Evolutionary conservation across 208 protist species (phyloP), one percentile per base, ranked within the genome.

Genomic region (Trypanosoma melophagium): DNA sequence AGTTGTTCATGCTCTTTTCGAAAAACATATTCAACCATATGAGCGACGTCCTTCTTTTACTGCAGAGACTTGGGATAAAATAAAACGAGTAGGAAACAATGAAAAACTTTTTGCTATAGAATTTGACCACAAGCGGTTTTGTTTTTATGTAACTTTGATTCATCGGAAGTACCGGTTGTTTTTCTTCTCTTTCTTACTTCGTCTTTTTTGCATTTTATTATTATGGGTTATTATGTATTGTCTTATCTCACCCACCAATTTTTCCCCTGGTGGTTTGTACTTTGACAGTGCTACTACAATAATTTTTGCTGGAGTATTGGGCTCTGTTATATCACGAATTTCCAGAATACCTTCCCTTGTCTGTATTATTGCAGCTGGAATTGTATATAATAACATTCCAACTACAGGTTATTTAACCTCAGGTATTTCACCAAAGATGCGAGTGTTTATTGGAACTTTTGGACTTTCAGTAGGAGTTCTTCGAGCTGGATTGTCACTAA

Each of bases 321-420:
- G 82, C 50, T 76, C 71, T 9, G 47, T 84, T 47, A 60, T 75
- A 17, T 69, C 78, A 28, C 70, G 69, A 31, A 8, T 84, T 10
- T 62, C 80, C 52, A 53, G 57, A 14, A 63, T 89, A 16, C 83
- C 83, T 19, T 74, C 83, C 14, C 68, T 85, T 57, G 71, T 84
- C 0, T 78, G 77, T 35, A 71, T 85, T 41, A 82, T 85, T 49
- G 77, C 69, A 59, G 80, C 78, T 12, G 83, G 76, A 19, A 68
- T 84, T 63, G 54, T 89, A 59, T 89, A 79, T 66, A 77, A 82
- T 52, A 89, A 85, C 61, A 76, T 83, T 14, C 83, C 83, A 28
- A 74, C 75, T 61, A 64, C 67, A 2, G 73, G 69, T 1, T 76
- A 70, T 22, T 62, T 85, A n/a, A 89, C 83, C 4, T 66, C 47